Evolutionary conservation across 2,329 filamentous ascomycete genomes (phyloP).

Genomic region (Fusarium guadeloupense): DNA sequence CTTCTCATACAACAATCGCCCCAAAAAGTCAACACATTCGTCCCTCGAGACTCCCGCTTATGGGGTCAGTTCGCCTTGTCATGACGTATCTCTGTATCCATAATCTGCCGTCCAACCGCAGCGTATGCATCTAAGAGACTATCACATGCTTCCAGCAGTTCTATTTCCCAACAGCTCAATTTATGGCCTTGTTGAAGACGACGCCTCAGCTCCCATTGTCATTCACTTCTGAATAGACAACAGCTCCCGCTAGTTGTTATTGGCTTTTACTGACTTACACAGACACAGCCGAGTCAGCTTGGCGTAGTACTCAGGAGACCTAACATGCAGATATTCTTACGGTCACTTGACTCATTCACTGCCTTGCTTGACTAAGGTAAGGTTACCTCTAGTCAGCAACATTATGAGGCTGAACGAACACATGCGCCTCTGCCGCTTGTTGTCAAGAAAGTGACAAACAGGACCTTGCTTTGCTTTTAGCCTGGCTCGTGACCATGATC

Average conservation of each 20-base stretch:
- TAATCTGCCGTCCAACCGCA: constrained; percentile 17
- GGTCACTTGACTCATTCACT: constrained; percentile 29
- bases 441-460: constrained; percentile 13
- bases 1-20: constrained; percentile 12
- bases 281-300: constrained; percentile 29
- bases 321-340: constrained; percentile 16
- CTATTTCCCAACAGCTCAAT: constrained; percentile 26
- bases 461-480: constrained; percentile 4
- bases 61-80: constrained; percentile 10
- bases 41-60: constrained; percentile 26
- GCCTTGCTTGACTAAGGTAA: too few species aligned
- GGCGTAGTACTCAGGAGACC: constrained; percentile 26
- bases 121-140: constrained; percentile 38
- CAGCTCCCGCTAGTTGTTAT: constrained; percentile 20
- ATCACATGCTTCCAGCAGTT: constrained; percentile 41
- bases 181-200: constrained; percentile 19
- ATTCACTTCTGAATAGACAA: constrained; percentile 4
- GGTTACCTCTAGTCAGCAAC: constrained; percentile 22
- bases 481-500: constrained; percentile 30
- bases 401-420: constrained; percentile 16
- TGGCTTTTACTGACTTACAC: constrained; percentile 13
- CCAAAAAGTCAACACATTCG: constrained; percentile 22
- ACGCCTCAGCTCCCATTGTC: constrained; percentile 26
- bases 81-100: constrained; percentile 36
- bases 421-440: constrained; percentile 19